phyloP scores from a whole-genome alignment of 257 asterid genomes.

The Solanum arcanum region DNA sequence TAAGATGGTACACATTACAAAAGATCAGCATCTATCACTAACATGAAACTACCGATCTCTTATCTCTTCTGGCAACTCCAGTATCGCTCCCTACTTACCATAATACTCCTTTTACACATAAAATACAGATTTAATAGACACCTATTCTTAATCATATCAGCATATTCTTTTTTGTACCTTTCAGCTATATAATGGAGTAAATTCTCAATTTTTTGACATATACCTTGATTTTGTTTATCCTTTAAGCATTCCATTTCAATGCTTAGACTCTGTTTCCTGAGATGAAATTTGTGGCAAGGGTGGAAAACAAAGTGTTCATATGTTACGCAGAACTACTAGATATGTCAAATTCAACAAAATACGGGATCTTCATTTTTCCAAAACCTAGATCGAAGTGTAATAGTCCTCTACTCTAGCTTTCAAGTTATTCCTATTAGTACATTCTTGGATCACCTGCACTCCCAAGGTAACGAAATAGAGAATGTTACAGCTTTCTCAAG shows the following conservation, averaged over 20 bases:
- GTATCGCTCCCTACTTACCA: background rate
- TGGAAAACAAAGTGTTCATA: background rate
- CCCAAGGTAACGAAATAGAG: background rate
- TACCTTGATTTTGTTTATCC: background rate
- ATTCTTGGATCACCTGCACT: background rate
- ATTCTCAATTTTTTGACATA: background rate
- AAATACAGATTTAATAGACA: background rate
- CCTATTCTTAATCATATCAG: background rate
- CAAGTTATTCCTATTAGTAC: background rate
- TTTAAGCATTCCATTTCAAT: background rate
- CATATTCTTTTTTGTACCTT: background rate
- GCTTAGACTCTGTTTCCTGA: background rate
- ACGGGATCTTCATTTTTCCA: background rate
- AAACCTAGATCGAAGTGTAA: background rate
- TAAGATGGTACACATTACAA: background rate
- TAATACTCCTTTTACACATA: background rate
- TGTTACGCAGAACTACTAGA: background rate
- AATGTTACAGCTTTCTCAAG: background rate
- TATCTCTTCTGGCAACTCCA: background rate
- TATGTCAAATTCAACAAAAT: background rate
- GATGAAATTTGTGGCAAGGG: background rate
- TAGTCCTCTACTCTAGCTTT: background rate
- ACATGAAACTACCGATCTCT: background rate
- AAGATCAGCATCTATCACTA: background rate
- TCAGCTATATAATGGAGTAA: background rate